A percentile compares a stretch with the other conserved stretches of the same genome.
Evolutionary conservation across 2,329 filamentous ascomycete species (phyloP).

Genomic region (Pyricularia sp.): DNA sequence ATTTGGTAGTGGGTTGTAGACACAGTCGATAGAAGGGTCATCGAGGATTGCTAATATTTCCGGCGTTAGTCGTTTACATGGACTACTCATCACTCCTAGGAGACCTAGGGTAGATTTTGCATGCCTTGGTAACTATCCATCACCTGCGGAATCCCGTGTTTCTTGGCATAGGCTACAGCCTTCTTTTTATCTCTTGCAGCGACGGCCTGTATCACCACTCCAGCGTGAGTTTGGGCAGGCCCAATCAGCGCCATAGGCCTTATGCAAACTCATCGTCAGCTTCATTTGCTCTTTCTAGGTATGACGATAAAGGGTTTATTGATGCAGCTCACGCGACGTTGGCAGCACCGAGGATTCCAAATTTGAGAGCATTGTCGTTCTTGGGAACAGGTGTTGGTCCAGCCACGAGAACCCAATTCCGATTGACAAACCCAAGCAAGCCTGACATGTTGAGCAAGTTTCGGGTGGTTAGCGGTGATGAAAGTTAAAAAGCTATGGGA

Average conservation of each 20-base stretch:
- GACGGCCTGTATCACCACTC: slow-evolving; percentile 39
- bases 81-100: not conserved
- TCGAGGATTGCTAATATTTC: slow-evolving; percentile 6
- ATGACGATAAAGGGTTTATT: not conserved
- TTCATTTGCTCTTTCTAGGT: not conserved
- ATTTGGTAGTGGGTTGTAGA: slow-evolving; percentile 41
- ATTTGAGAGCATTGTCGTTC: slow-evolving; percentile 18
- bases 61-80: not conserved
- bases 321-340: slow-evolving; percentile 25
- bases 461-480: not conserved
- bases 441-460: not conserved
- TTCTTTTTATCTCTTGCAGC: slow-evolving; percentile 38
- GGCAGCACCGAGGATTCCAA: slow-evolving; percentile 32
- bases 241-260: slow-evolving; percentile 29
- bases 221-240: slow-evolving; percentile 42
- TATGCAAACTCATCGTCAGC: not conserved
- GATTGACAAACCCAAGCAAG: slow-evolving; percentile 1
- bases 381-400: slow-evolving; percentile 9
- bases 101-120: not conserved
- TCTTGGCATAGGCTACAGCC: slow-evolving; percentile 39
- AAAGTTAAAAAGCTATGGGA: not conserved
- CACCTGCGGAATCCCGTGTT: slow-evolving; percentile 39
- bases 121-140: slow-evolving; percentile 38
- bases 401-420: slow-evolving; percentile 8
- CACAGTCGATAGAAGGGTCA: slow-evolving; percentile 32